Base-by-base conservation (phyloP, 352 stramenopile species). In the Elongisporangium senticosum region DNA sequence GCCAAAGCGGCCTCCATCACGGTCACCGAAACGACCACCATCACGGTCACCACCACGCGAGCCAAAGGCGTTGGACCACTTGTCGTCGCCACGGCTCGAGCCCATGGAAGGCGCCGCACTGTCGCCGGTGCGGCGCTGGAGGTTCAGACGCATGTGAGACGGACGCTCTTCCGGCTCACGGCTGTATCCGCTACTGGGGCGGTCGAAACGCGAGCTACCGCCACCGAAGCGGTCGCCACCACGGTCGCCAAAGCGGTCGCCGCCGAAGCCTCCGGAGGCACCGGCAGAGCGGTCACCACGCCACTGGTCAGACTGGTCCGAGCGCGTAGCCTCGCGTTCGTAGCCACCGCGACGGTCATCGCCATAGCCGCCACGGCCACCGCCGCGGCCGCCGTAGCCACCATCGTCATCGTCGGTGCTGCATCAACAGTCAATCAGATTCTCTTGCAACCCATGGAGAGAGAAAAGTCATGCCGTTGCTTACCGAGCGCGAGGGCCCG, bases 131-230 rank as follows among this genome's bases (percentile, higher is more conserved):
- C 81, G 80, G n/a, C 78, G 79, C 66, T 71, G 58, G 49, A 93
- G 64, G 63, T 93, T 93, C 60, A 93, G 57, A 24, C 81, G 79
- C 80, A 93, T 85, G 64, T 88, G 78, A 15, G 83, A 61, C n/a
- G 83, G 83, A 24, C 83, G 78, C 61, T 89, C 83, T 59, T 92
- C 77, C 1, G 67, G 33, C 43, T 75, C 69, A 26, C 59, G 59
- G 52, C 81, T 81, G 1, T 83, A 67, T 58, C 83, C 77, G 49
- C 81, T 75, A 47, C 64, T 58, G 17, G 80, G 80, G n/a, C 82
- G 82, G 52, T 90, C 80, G 65, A 81, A 89, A 52, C 82, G 82
- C 43, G 80, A 90, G 2, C 71, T 63, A 26, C 72, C 72, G n/a
- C 40, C 57, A 23, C 71, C 71, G 39, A 68, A 74, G 19, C 72